Conservation (phyloP, 805 yeast genomes). For the Wickerhamiella occidentalis region DNA sequence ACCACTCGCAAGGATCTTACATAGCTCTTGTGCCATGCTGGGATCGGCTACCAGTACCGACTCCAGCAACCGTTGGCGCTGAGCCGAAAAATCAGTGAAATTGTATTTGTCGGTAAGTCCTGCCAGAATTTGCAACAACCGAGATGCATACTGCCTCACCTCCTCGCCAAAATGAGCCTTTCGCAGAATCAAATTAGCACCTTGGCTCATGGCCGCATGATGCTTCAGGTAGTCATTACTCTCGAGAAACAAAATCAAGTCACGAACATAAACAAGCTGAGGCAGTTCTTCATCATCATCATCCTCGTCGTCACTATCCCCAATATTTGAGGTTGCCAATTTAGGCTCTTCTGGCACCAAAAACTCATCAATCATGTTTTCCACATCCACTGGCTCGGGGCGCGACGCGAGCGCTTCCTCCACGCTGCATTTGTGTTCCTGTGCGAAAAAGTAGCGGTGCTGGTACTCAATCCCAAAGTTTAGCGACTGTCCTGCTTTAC, state of each 20-base stretch:
- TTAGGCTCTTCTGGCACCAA: slow-evolving; percentile 14
- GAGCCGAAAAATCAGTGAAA: slow-evolving; percentile 47
- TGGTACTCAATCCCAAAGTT: slow-evolving; percentile 23
- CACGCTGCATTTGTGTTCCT: slow-evolving; percentile 13
- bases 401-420: not conserved
- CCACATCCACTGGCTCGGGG: not conserved
- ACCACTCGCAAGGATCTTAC: slow-evolving; percentile 44
- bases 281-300: slow-evolving; percentile 31
- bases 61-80: slow-evolving; percentile 50
- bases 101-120: slow-evolving; percentile 47
- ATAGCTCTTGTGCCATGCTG: slow-evolving; percentile 30
- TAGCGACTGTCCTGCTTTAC: slow-evolving; percentile 20
- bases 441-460: slow-evolving; percentile 18
- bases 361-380: slow-evolving; percentile 16
- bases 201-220: slow-evolving; percentile 39
- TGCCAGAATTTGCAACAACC: slow-evolving; percentile 39
- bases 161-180: slow-evolving; percentile 52
- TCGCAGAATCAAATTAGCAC: slow-evolving; percentile 50
- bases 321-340: slow-evolving; percentile 16
- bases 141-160: slow-evolving; percentile 44
- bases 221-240: slow-evolving; percentile 37
- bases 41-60: slow-evolving; percentile 51
- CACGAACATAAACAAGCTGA: slow-evolving; percentile 60
- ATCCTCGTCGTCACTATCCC: slow-evolving; percentile 26
- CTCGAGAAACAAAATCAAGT: slow-evolving; percentile 46